Evolutionary conservation across 2,329 filamentous ascomycete genomes (phyloP), one percentile per base, ranked within the genome.

Genomic region (Fusarium zealandicum): DNA sequence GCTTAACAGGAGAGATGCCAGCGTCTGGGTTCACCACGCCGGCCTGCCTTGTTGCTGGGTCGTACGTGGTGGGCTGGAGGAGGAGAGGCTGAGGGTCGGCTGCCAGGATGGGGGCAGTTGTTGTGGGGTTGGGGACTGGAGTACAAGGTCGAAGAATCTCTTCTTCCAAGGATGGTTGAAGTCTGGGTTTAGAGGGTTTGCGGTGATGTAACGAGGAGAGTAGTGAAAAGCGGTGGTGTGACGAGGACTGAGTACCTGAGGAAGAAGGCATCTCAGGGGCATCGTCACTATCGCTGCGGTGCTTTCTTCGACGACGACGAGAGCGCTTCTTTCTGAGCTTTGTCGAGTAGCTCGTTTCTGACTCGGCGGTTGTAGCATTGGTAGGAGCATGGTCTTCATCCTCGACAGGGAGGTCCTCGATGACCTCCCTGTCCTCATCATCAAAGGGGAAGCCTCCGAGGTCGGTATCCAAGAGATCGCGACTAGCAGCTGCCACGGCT

Each of bases 41-140:
- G 20, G 59, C 48, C 35, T 18, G 52, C 38, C 55, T 59, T 49
- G 36, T 50, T 17, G 51, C 46, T 31, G 83, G 81, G 59, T 84
- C 76, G 67, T 86, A 87, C 28, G 82, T 79, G 11, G 80, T 80
- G 2, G 84, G 82, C 64, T 83, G 82, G 8, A 87, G 75, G 5
- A 87, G 75, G 20, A 82, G 75, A 2, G 81, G 81, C 51, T 79
- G 77, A 9, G 80, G 78, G 20, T 77, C 74, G n/a, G 74, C 70
- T 47, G 74, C 68, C 36, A 82, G 75, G 47, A 83, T 80, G 16
- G 82, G 82, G 3, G 80, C 75, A 3, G 78, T 77, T 69, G 83
- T 82, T 63, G 73, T 62, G 35, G 73, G 57, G 13, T 69, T 62
- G 22, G 71, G 68, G n/a, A 70, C 44, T 5, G 73, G 69, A 8